A percentile compares a stretch with the other conserved stretches of the same genome.
phyloP scores from a whole-genome alignment of 2,329 filamentous ascomycete species.

The Fusarium sulawesiense region DNA sequence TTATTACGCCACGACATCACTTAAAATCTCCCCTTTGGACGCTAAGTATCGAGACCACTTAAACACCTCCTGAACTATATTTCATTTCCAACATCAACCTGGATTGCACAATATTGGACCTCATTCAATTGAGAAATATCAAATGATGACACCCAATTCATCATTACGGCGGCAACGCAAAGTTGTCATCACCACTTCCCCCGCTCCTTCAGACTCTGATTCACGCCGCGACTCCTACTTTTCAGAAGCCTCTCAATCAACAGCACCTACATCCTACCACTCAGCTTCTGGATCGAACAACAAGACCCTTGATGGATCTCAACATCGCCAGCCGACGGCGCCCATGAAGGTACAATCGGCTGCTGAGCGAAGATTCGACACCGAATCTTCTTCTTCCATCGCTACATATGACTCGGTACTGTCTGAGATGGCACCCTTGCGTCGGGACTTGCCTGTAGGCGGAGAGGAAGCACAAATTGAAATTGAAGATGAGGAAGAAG shows the following conservation, averaged over 20 bases:
- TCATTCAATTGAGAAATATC: conserved; percentile 12
- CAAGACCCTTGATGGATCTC: conserved; percentile 29
- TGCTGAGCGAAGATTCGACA: conserved; percentile 35
- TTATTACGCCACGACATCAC: conserved; percentile 9
- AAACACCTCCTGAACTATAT: conserved; percentile 22
- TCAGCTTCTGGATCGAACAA: conserved; percentile 42
- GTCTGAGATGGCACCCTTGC: conserved; percentile 47
- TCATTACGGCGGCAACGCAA: conserved; percentile 43
- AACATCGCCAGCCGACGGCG: conserved; percentile 23
- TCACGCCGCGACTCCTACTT: conserved; percentile 47
- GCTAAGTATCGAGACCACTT: conserved; percentile 21
- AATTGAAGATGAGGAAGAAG: conserved; percentile 39
- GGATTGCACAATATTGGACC: conserved; percentile 5
- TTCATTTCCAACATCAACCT: conserved; percentile 2
- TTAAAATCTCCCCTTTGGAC: conserved; percentile 9
- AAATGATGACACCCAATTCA: conserved; percentile 34
- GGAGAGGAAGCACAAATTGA: conserved; percentile 40
- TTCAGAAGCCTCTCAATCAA: conserved; percentile 44
- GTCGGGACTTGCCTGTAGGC: conserved; percentile 40
- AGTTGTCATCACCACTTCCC: conserved; percentile 43
- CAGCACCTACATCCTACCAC: conserved; percentile 46
- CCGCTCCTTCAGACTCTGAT: conserved; percentile 42
- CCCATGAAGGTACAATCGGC: conserved; percentile 19
- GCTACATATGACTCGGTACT: conserved; percentile 84
- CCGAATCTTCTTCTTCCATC: conserved; percentile 65